Conservation (phyloP, 164 flowering plant species). For the Vitis riparia region DNA sequence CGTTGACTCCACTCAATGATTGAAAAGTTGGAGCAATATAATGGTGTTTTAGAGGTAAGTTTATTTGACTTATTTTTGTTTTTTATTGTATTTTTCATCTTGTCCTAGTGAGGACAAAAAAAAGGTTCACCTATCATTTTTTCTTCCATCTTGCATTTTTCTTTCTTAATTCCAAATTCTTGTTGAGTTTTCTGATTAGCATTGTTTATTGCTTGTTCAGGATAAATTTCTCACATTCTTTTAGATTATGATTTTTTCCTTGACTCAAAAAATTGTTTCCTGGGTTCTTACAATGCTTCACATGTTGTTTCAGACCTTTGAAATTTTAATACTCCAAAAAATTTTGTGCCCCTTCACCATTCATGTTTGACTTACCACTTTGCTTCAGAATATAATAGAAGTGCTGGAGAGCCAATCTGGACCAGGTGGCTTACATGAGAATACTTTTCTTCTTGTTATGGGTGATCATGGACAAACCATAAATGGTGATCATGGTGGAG, state of each 20-base stretch:
- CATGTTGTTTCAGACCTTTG: not conserved
- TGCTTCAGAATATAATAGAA: conserved; percentile 66
- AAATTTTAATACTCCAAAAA: too few species aligned
- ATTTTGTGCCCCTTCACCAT: not conserved
- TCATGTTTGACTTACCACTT: not conserved
- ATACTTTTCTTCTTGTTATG: conserved; percentile 87
- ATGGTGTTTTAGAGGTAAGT: conserved; percentile 66
- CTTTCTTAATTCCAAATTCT: not conserved
- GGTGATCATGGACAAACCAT: conserved; percentile 99
- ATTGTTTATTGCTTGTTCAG: not conserved
- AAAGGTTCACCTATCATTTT: not conserved
- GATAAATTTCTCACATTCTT: not conserved
- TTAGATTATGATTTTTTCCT: too few species aligned
- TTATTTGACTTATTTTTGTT: conserved; percentile 1
- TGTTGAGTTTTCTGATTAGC: not conserved
- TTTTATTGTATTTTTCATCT: not conserved
- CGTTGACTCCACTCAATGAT: conserved; percentile 86
- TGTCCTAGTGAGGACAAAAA: too few species aligned
- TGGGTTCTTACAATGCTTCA: not conserved
- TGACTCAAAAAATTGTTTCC: not conserved
- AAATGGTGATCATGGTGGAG: conserved; percentile 99
- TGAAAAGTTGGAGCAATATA: conserved; percentile 90
- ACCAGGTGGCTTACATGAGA: conserved; percentile 86
- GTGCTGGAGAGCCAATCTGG: conserved; percentile 70
- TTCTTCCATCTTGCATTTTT: not conserved